These are phyloP conservation scores for Oehlia diaphana DNA, from an alignment of 192 early-diverging fungal species.

Conservation along the genomic window DNA sequence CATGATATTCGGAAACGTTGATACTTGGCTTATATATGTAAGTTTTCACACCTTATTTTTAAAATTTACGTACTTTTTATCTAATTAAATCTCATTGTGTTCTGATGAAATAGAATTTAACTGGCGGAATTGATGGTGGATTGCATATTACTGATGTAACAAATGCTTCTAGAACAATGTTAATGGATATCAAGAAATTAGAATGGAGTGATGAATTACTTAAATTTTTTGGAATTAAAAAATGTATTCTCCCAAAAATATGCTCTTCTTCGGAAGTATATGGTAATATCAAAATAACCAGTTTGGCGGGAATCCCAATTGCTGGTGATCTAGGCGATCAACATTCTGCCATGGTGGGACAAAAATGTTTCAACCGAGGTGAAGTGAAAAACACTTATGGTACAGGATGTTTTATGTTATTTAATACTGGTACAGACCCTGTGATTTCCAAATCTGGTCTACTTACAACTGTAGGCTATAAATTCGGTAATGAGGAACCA, in stretches of 20 bases:
- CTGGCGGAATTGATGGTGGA: conserved; percentile 72
- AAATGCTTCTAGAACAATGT: conserved; percentile 93
- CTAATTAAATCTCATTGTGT: not conserved
- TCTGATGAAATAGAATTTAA: conserved; percentile 64
- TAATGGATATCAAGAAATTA: conserved; percentile 84
- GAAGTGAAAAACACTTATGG: conserved; percentile 96
- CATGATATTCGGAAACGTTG: conserved; percentile 86
- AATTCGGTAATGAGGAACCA: conserved; percentile 72
- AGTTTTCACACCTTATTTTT: not conserved
- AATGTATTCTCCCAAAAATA: conserved; percentile 72
- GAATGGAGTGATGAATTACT: conserved; percentile 77
- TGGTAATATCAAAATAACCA: conserved; percentile 52
- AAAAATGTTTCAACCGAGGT: conserved; percentile 84
- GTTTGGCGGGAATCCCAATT: conserved; percentile 72
- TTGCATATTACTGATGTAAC: conserved; percentile 88
- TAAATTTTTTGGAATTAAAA: conserved; percentile 76
- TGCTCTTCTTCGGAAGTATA: conserved; percentile 78
- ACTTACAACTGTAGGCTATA: conserved; percentile 87
- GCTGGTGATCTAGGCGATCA: conserved; percentile 93
- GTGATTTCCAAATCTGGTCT: conserved; percentile 82
- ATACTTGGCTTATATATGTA: conserved; percentile 93
- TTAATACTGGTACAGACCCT: conserved; percentile 80
- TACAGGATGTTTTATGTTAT: conserved; percentile 96
- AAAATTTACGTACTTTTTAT: not conserved
- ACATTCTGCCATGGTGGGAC: conserved; percentile 94